Percentiles rank a stretch among this genome's conserved stretches.
Evolutionary conservation across 2,329 filamentous ascomycete species (phyloP).

Genomic region (Fusarium sp.): DNA sequence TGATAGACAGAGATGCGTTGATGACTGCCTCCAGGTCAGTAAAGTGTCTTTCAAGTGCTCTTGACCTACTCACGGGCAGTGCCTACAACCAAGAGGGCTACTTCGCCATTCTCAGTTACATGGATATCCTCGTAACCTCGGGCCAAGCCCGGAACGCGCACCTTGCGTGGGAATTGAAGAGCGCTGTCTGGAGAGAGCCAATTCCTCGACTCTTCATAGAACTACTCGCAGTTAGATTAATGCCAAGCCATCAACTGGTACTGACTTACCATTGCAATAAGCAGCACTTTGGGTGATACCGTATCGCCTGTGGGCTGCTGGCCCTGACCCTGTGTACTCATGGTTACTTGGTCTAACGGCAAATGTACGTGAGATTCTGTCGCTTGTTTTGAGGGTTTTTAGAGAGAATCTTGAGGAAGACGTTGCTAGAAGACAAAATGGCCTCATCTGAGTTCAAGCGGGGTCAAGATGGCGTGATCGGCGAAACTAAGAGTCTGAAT

Average conservation of each 20-base stretch:
- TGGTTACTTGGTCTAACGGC: neutral
- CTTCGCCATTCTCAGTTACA: constrained; percentile 5
- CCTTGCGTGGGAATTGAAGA: constrained; percentile 18
- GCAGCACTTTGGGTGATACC: constrained; percentile 18
- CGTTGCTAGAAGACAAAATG: neutral
- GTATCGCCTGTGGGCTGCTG: neutral
- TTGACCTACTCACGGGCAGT: constrained; percentile 4
- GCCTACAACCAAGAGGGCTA: constrained; percentile 25
- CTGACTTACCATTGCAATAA: constrained; percentile 24
- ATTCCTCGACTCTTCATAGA: constrained; percentile 23
- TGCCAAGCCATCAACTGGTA: accelerated
- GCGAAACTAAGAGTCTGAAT: neutral
- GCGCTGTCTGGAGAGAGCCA: constrained; percentile 17
- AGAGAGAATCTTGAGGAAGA: neutral
- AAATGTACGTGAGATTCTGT: neutral
- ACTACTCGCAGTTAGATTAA: neutral
- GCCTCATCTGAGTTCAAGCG: neutral
- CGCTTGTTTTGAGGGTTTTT: neutral
- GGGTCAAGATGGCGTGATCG: constrained; percentile 30
- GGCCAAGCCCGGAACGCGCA: constrained; percentile 21
- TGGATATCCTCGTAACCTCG: constrained; percentile 26
- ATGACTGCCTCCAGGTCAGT: constrained; percentile 1
- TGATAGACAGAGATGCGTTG: constrained; percentile 28
- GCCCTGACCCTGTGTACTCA: neutral
- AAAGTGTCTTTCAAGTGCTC: accelerated